phyloP scores from a whole-genome alignment of 768 basidiomycete species.

The Tricholoma sp. region DNA sequence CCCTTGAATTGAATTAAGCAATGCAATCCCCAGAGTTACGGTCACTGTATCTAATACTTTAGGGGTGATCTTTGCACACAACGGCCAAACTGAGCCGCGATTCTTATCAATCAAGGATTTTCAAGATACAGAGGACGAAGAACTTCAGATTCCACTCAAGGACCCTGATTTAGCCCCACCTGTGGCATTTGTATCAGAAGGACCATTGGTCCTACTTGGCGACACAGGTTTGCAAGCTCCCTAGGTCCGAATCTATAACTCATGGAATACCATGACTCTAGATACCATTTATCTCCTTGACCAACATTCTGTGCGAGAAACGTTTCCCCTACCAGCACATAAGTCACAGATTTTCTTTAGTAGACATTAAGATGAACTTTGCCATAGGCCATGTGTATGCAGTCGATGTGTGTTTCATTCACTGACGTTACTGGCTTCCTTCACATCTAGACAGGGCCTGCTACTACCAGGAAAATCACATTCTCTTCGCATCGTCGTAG shows the following conservation, averaged over 20 bases:
- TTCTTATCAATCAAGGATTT: too few species aligned
- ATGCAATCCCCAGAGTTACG: too few species aligned
- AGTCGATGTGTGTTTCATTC: not conserved
- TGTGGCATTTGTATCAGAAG: not conserved
- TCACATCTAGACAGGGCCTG: not conserved
- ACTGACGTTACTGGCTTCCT: not conserved
- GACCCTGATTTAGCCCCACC: not conserved
- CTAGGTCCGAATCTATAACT: too few species aligned
- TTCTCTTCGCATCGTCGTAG: not conserved
- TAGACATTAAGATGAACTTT: not conserved
- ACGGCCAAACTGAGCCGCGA: too few species aligned
- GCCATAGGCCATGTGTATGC: not conserved
- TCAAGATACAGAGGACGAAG: too few species aligned
- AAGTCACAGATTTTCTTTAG: too few species aligned
- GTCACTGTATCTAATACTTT: too few species aligned
- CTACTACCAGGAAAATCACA: not conserved
- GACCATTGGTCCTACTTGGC: too few species aligned
- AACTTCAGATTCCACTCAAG: not conserved
- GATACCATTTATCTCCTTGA: not conserved
- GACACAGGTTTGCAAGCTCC: too few species aligned
- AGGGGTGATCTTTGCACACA: too few species aligned
- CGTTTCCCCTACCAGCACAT: too few species aligned
- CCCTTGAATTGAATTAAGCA: not conserved
- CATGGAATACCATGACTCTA: too few species aligned
- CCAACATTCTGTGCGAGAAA: not conserved